These are phyloP conservation scores for Aphanomyces stellatus DNA, from an alignment of 352 stramenopile genomes.

Conservation along the genomic window DNA sequence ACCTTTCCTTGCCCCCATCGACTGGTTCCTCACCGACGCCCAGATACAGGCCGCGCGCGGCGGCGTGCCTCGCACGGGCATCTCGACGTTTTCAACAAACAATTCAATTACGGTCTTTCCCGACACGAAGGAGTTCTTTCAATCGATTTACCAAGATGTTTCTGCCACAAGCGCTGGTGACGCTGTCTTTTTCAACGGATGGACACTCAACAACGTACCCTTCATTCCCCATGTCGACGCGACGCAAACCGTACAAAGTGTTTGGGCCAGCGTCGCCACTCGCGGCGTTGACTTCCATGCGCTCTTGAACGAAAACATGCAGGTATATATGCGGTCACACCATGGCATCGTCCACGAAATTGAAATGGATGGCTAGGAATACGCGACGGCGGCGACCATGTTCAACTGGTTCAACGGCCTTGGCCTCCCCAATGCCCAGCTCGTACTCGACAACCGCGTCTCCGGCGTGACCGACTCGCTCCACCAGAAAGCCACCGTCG, in stretches of 20 bases:
- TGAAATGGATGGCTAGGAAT: neutral
- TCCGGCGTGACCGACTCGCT: neutral
- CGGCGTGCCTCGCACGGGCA: slow-evolving; percentile 31
- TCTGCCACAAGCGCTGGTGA: neutral
- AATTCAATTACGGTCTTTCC: slow-evolving; percentile 43
- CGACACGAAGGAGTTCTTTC: slow-evolving; percentile 39
- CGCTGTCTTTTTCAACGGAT: neutral
- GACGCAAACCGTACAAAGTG: neutral
- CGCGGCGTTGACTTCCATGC: neutral
- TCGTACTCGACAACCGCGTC: neutral
- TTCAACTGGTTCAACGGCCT: neutral
- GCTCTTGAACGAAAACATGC: neutral
- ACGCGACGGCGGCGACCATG: neutral
- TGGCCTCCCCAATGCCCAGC: too few relatives aligned
- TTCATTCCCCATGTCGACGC: neutral
- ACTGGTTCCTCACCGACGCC: slow-evolving; percentile 52
- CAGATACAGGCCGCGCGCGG: slow-evolving; percentile 43
- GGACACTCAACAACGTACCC: neutral
- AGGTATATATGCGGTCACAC: neutral
- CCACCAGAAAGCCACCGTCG: slow-evolving; percentile 27
- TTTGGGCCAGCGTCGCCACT: neutral
- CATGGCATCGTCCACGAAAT: neutral
- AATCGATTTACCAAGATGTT: slow-evolving; percentile 39
- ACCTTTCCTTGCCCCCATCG: slow-evolving; percentile 32
- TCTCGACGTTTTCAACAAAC: slow-evolving; percentile 36